These are phyloP conservation scores for Verticillium nonalfalfae DNA, from an alignment of 2,329 filamentous ascomycete genomes.

Conservation along the genomic window DNA sequence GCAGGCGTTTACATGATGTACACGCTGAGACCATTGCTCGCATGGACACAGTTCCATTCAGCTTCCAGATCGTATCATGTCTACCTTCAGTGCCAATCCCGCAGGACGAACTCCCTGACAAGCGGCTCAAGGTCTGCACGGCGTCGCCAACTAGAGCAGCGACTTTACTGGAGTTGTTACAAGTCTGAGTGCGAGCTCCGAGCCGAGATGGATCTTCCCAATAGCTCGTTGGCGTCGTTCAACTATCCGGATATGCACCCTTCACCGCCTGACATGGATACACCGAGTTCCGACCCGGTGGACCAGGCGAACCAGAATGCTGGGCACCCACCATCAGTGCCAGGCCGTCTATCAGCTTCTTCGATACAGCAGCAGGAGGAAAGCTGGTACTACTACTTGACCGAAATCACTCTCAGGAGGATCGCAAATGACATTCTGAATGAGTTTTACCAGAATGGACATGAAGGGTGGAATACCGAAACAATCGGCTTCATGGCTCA, in stretches of 20 bases:
- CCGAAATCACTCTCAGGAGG: slow-evolving; percentile 32
- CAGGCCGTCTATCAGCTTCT: background rate
- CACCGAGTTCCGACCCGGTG: background rate
- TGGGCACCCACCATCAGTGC: slow-evolving; percentile 15
- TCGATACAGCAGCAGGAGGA: slow-evolving; percentile 19
- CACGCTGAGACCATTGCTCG: slow-evolving; percentile 26
- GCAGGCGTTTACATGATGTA: slow-evolving; percentile 34
- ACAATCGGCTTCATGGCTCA: slow-evolving; percentile 9
- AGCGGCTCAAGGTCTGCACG: slow-evolving; percentile 5
- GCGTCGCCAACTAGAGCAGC: slow-evolving; percentile 25
- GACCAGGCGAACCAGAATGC: too few species aligned
- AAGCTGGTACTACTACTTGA: slow-evolving; percentile 37
- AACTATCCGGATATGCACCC: slow-evolving; percentile 25
- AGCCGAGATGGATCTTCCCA: slow-evolving; percentile 28
- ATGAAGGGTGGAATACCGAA: slow-evolving; percentile 13
- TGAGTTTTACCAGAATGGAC: slow-evolving; percentile 13
- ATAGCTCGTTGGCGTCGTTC: slow-evolving; percentile 24
- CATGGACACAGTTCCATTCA: slow-evolving; percentile 28
- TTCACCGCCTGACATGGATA: slow-evolving; percentile 13
- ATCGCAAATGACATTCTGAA: slow-evolving; percentile 33
- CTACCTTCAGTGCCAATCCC: slow-evolving; percentile 18
- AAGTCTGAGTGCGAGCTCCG: slow-evolving; percentile 34
- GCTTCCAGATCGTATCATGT: slow-evolving; percentile 24
- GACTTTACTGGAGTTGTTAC: slow-evolving; percentile 35
- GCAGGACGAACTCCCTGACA: slow-evolving; percentile 7